phyloP scores from a whole-genome alignment of 2,329 filamentous ascomycete species.

The Dothiorella sarmentorum region DNA sequence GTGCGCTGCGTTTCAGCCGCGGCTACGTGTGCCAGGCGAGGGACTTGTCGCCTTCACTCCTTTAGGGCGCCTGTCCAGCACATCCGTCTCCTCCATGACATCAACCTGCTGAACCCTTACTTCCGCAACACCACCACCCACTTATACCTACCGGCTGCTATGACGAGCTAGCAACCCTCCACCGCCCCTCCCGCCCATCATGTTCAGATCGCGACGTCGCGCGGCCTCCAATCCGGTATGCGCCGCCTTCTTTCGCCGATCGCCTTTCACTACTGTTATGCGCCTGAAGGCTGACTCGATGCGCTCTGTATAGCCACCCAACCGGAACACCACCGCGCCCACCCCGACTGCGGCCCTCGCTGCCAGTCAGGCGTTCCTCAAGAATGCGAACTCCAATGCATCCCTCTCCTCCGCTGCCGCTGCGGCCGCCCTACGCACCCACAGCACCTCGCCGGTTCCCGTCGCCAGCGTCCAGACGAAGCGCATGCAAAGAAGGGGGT shows the following conservation, averaged over 20 bases:
- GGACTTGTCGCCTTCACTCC: conserved; percentile 11
- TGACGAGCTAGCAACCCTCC: conserved; percentile 5
- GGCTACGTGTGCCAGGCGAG: conserved; percentile 2
- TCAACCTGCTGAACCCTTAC: conserved; percentile 17
- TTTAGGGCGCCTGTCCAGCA: conserved; percentile 11
- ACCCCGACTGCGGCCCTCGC: conserved; percentile 74
- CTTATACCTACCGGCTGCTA: conserved; percentile 5
- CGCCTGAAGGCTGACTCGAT: conserved; percentile 17
- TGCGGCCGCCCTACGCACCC: conserved; percentile 75
- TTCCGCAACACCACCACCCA: conserved; percentile 1
- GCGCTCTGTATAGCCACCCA: conserved; percentile 30
- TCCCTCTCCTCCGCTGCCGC: conserved; percentile 81
- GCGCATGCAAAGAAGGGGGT: conserved; percentile 72
- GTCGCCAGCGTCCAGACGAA: conserved; percentile 85
- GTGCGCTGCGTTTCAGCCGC: conserved; percentile 11
- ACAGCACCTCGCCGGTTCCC: conserved; percentile 72
- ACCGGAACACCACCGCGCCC: conserved; percentile 35
- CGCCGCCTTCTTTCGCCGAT: conserved; percentile 29
- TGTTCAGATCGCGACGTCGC: conserved; percentile 32
- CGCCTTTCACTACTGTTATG: not conserved
- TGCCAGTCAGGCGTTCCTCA: conserved; percentile 76
- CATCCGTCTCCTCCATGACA: conserved; percentile 18
- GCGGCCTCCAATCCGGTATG: conserved; percentile 35
- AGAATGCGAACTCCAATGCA: conserved; percentile 59
- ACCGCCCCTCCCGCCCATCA: conserved; percentile 17